A percentile compares a stretch with the other conserved stretches of the same genome.
These are phyloP conservation scores for Leishmania arabica DNA, from an alignment of 208 protist species.

Conservation along the genomic window DNA sequence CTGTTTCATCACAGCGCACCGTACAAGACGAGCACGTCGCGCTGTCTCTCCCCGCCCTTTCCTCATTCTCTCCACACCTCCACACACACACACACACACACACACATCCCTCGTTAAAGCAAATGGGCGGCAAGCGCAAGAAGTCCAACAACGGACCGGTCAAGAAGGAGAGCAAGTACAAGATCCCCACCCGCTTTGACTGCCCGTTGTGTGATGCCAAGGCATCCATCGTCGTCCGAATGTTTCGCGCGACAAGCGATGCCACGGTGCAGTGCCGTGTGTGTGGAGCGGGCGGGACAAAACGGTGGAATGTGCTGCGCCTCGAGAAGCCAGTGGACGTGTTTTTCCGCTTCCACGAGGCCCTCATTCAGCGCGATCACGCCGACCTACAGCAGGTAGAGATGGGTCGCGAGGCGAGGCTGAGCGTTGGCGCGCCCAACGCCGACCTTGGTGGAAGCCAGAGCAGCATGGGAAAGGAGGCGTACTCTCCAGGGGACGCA, in stretches of 20 bases:
- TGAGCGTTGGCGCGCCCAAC: slow-evolving; percentile 8
- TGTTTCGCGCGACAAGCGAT: slow-evolving; percentile 47
- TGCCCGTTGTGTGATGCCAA: slow-evolving; percentile 90
- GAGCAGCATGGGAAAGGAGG: neutral
- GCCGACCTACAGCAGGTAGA: slow-evolving; percentile 53
- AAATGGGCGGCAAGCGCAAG: slow-evolving; percentile 86
- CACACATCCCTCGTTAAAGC: neutral
- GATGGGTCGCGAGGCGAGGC: slow-evolving; percentile 23
- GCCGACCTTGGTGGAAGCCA: neutral
- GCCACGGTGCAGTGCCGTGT: slow-evolving; percentile 74
- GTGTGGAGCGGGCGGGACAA: slow-evolving; percentile 56
- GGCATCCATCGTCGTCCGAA: slow-evolving; percentile 71
- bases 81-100: neutral
- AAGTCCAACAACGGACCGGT: slow-evolving; percentile 74
- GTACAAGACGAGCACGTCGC: neutral
- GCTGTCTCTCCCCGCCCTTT: neutral
- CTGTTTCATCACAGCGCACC: neutral
- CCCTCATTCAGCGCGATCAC: slow-evolving; percentile 69
- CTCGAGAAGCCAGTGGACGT: slow-evolving; percentile 87
- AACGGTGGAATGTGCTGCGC: slow-evolving; percentile 55
- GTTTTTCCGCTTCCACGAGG: slow-evolving; percentile 89
- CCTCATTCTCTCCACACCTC: neutral
- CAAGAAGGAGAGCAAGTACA: slow-evolving; percentile 94
- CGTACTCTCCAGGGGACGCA: neutral
- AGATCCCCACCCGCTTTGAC: slow-evolving; percentile 88